These are phyloP conservation scores for Panicum miliaceum DNA, from an alignment of 176 grass and related monocot genomes.

Conservation along the genomic window DNA sequence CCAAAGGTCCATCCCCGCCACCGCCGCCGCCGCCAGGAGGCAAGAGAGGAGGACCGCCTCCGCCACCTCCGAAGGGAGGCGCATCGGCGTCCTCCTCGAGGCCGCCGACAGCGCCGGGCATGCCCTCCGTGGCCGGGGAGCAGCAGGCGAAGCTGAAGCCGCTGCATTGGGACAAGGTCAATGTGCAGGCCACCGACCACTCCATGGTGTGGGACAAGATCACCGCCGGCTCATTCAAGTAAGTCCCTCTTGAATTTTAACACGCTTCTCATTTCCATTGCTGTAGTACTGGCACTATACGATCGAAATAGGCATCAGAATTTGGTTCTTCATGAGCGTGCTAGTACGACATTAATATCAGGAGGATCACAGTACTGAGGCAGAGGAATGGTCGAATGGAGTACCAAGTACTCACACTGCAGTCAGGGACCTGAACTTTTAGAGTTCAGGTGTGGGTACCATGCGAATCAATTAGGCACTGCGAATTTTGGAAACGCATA, in stretches of 20 bases:
- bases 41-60: conserved; percentile 62
- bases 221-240: conserved; percentile 93
- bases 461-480: background rate
- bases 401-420: background rate
- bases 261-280: conserved; percentile 23
- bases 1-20: conserved; percentile 51
- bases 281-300: background rate
- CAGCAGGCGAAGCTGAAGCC: conserved; percentile 81
- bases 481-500: background rate
- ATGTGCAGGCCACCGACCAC: conserved; percentile 67
- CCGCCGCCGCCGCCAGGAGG: conserved; percentile 51
- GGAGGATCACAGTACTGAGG: conserved; percentile 13
- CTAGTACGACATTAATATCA: background rate
- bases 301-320: background rate
- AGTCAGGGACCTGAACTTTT: conserved; percentile 16
- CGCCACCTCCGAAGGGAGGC: conserved; percentile 54
- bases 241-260: conserved; percentile 48
- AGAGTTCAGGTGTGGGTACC: background rate
- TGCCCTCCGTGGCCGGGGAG: conserved; percentile 29
- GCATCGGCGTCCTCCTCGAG: conserved; percentile 52
- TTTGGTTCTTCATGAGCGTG: conserved; percentile 11
- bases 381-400: background rate
- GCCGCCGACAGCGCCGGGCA: conserved; percentile 63
- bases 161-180: conserved; percentile 94
- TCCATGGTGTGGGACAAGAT: conserved; percentile 99